phyloP scores from a whole-genome alignment of 139 green algal species.

The Chlorella sp. region DNA sequence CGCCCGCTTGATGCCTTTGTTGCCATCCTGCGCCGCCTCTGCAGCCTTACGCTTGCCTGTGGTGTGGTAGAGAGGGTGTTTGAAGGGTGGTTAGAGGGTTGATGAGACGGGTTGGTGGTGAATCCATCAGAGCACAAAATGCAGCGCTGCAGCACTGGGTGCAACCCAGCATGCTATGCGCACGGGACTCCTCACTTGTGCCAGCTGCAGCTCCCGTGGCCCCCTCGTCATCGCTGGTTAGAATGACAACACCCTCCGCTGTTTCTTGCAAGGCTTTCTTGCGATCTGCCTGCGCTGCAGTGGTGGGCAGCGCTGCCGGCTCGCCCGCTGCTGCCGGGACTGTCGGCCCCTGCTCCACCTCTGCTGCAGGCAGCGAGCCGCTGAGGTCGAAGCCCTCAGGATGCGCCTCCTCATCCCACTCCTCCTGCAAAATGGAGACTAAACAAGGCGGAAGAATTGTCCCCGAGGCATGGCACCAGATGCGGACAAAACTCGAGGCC shows the following conservation, averaged over 20 bases:
- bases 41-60: constrained; percentile 11
- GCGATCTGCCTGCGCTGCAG: background rate
- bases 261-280: background rate
- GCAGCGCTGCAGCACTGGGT: too few relatives aligned
- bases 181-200: background rate
- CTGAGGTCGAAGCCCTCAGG: constrained; percentile 72
- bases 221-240: constrained; percentile 22
- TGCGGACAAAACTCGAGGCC: too few relatives aligned
- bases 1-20: background rate
- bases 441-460: background rate
- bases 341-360: background rate
- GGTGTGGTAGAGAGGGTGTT: too few relatives aligned
- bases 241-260: background rate
- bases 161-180: too few relatives aligned
- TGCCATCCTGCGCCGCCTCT: background rate
- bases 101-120: too few relatives aligned
- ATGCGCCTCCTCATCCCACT: constrained; percentile 63
- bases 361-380: constrained; percentile 43
- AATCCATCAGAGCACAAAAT: too few relatives aligned
- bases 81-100: too few relatives aligned
- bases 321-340: background rate
- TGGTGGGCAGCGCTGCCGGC: background rate
- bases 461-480: too few relatives aligned
- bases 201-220: background rate
- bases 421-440: constrained; percentile 48